A percentile compares a stretch with the other conserved stretches of the same genome.
phyloP scores from a whole-genome alignment of 2,329 filamentous ascomycete species.

The Colletotrichum melonis region DNA sequence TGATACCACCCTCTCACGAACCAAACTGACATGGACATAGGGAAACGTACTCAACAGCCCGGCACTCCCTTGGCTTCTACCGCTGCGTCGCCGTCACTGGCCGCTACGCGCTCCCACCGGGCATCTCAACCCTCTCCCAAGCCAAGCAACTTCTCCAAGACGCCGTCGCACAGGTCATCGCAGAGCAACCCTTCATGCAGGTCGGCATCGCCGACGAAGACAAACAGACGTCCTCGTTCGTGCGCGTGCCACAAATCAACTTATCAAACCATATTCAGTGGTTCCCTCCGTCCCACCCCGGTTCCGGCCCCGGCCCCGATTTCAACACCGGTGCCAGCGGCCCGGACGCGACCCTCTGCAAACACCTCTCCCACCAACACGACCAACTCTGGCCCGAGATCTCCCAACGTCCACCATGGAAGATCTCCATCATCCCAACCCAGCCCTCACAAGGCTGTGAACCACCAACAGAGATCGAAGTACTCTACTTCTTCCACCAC shows the following conservation, averaged over 20 bases:
- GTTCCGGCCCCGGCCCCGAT: conserved; percentile 9
- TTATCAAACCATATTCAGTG: conserved; percentile 56
- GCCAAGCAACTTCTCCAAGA: conserved; percentile 43
- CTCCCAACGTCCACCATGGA: conserved; percentile 58
- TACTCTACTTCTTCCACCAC: conserved; percentile 64
- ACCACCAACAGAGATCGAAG: conserved; percentile 45
- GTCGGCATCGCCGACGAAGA: conserved; percentile 60
- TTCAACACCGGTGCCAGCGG: too few species aligned
- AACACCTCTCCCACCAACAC: conserved; percentile 52
- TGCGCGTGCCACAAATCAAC: conserved; percentile 54
- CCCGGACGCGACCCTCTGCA: conserved; percentile 40
- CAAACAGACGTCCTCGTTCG: conserved; percentile 55
- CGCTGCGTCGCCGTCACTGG: conserved; percentile 58
- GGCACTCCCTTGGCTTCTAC: conserved; percentile 60
- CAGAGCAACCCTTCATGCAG: conserved; percentile 58
- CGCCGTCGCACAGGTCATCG: conserved; percentile 54
- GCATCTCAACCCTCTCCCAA: not conserved
- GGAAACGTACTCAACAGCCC: conserved; percentile 57
- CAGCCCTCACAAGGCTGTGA: not conserved
- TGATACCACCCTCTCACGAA: too few species aligned
- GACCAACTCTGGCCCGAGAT: conserved; percentile 54
- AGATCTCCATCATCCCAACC: conserved; percentile 47
- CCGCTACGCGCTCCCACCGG: conserved; percentile 49
- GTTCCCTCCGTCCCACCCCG: conserved; percentile 36
- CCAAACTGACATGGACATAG: conserved; percentile 40